These are phyloP conservation scores for Alternaria ethzedia DNA, from an alignment of 2,329 filamentous ascomycete genomes.

Conservation along the genomic window DNA sequence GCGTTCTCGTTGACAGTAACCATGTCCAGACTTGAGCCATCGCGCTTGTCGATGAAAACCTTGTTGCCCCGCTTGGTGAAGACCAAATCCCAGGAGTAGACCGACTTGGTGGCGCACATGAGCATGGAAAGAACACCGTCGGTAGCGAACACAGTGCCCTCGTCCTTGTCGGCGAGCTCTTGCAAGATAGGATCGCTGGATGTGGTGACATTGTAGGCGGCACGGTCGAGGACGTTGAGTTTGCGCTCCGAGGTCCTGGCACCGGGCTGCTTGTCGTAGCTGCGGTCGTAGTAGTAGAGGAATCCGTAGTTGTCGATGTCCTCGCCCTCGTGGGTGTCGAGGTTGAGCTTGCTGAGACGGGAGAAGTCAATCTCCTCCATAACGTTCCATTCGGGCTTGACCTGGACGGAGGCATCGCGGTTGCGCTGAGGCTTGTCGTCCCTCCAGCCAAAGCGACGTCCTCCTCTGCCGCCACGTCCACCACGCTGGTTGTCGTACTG, in stretches of 20 bases:
- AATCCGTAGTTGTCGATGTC: constrained; percentile 96
- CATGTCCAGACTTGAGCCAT: constrained; percentile 92
- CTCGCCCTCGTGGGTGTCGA: constrained; percentile 93
- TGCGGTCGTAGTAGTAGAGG: constrained; percentile 97
- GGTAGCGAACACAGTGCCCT: constrained; percentile 95
- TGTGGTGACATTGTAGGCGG: constrained; percentile 97
- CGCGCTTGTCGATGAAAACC: constrained; percentile 98
- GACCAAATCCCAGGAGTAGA: constrained; percentile 98
- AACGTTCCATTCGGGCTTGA: constrained; percentile 94
- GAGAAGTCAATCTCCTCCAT: constrained; percentile 99
- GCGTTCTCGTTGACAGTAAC: constrained; percentile 99
- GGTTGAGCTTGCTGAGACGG: constrained; percentile 91
- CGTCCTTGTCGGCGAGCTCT: constrained; percentile 92
- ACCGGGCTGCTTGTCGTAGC: constrained; percentile 91
- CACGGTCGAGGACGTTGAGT: constrained; percentile 87
- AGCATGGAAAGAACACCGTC: constrained; percentile 98
- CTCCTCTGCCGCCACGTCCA: constrained; percentile 73
- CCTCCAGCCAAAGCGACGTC: constrained; percentile 95
- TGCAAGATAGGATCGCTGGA: constrained; percentile 96
- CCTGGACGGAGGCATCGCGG: constrained; percentile 93
- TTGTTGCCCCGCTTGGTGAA: constrained; percentile 93
- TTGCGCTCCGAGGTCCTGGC: constrained; percentile 83
- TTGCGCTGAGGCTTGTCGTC: constrained; percentile 98
- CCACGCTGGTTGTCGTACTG: constrained; percentile 73
- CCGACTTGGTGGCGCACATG: constrained; percentile 95